Conservation (phyloP, 2,329 filamentous ascomycete species). For the Chaetomiaceae sp. region DNA sequence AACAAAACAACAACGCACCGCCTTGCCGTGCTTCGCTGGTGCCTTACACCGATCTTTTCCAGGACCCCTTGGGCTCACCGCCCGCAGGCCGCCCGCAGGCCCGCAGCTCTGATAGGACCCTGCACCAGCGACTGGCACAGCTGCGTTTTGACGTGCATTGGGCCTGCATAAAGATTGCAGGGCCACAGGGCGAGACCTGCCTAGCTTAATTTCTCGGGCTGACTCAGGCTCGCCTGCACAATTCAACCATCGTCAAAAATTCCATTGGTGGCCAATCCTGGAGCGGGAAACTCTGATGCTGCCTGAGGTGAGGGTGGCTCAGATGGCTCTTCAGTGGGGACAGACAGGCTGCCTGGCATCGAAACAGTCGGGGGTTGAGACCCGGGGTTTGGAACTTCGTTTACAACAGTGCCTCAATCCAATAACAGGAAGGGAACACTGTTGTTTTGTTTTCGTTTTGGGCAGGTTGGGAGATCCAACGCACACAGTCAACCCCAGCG, state of each 20-base stretch:
- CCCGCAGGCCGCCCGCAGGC: not conserved
- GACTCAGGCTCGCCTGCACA: conserved; percentile 10
- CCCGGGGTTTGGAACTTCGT: not conserved
- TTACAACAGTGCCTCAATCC: too few relatives aligned
- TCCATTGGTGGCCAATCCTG: not conserved
- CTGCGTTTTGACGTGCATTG: not conserved
- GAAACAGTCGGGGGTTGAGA: too few relatives aligned
- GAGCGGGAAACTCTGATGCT: conserved; percentile 7
- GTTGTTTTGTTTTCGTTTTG: not conserved
- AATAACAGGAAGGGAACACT: too few relatives aligned
- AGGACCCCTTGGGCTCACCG: conserved; percentile 5
- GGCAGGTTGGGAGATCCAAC: not conserved
- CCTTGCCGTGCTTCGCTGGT: conserved; percentile 1
- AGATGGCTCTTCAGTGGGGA: conserved; percentile 3
- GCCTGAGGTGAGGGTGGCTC: conserved; percentile 13
- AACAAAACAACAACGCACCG: not conserved
- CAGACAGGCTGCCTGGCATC: not conserved
- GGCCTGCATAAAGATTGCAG: conserved; percentile 11
- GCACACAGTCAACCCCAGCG: not conserved
- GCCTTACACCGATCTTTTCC: not conserved
- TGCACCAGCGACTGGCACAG: not conserved
- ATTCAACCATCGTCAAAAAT: conserved; percentile 1
- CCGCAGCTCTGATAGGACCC: not conserved
- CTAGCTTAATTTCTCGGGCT: conserved; percentile 13
- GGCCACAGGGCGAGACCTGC: not conserved